Evolutionary conservation across 208 protist species (phyloP), one percentile per base, ranked within the genome.

Genomic region (Acanthamoeba sp.): DNA sequence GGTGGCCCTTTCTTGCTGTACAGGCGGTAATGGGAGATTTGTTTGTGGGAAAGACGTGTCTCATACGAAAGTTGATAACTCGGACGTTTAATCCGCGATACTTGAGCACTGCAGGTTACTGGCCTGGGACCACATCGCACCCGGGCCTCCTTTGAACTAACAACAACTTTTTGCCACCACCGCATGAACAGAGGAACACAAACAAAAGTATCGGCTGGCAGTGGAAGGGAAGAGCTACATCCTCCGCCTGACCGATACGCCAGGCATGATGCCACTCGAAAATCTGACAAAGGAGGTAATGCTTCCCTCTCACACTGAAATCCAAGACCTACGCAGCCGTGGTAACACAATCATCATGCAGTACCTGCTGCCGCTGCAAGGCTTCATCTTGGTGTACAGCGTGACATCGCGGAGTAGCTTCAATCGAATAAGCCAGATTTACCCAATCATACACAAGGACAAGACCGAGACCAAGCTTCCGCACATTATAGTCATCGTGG

Each of bases 11-110:
- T n/a, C 29, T 29, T 7, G 27, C 73, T 55, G 16, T 22, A 12
- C 32, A 87, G 78, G 78, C 42, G 18, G 36, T 95, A 27, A 62
- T 95, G 42, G 94, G 94, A 40, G 94, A 95, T 27, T 29, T 93
- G 12, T 95, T 95, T 36, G 73, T 90, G 50, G 94, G 94, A 14
- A 95, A 95, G 48, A 91, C 94, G 27, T 64, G 82, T 32, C 64
- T 85, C 20, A 84, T 95, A n/a, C 88, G 94, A 52, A 45, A 93
- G 32, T 27, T 93, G 0, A 32, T 94, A 1, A 59, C 55, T 42
- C 80, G 89, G 14, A 62, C 16, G 10, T 95, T 92, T 29, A 27
- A 34, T n/a, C 34, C n/a, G 14, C 32, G 9, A 0, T 95, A 95
- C 27, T n/a, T 73, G 14, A 89, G 82, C 38, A 95, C 78, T 29